Evolutionary conservation across 2,329 filamentous ascomycete species (phyloP), one percentile per base, ranked within the genome.

Genomic region (Fusarium sacchari): DNA sequence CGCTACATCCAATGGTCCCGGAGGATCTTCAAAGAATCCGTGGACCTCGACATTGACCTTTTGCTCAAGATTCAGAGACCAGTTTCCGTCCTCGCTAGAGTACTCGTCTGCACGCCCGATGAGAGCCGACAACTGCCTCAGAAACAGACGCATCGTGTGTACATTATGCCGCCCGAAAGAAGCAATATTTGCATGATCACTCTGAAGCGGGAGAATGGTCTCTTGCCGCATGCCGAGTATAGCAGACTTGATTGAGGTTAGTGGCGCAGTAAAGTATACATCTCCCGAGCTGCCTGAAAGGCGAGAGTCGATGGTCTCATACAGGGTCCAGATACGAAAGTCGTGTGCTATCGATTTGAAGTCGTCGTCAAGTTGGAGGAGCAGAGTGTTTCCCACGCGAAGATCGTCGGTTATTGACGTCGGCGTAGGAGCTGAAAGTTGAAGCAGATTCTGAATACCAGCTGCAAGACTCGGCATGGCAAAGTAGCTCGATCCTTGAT

Each of bases 401-500:
- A 91, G 81, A 13, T 88, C 83, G 6, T 86, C 80, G 0, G 86
- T 86, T 6, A 91, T 81, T 0, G 85, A 85, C 4, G 78, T 77
- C 0, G 89, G 88, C 11, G 91, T 80, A 0, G 88, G 84, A 20
- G 81, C 78, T 15, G 88, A 84, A 0, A 91, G 81, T 46, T 86
- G 85, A 11, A 91, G 82, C 10, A 91, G 76, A 7, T 79, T 80
- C 56, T 86, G 84, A 34, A 91, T 89, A 74, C 88, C 89, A 22
- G 83, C 78, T 17, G 86, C 84, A n/a, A 91, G 84, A 47, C 86
- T 86, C 0, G 83, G 83, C 82, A 89, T 89, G 5, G 89, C 89
- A 71, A 91, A 84, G 75, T 91, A 91, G 47, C 87, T 91, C 0
- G 89, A 91, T 6, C 90, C 90, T 24, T 88, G 88, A 73, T 92